Base-by-base conservation (phyloP, 768 basidiomycete genomes). In the Termitomyces sp. region DNA sequence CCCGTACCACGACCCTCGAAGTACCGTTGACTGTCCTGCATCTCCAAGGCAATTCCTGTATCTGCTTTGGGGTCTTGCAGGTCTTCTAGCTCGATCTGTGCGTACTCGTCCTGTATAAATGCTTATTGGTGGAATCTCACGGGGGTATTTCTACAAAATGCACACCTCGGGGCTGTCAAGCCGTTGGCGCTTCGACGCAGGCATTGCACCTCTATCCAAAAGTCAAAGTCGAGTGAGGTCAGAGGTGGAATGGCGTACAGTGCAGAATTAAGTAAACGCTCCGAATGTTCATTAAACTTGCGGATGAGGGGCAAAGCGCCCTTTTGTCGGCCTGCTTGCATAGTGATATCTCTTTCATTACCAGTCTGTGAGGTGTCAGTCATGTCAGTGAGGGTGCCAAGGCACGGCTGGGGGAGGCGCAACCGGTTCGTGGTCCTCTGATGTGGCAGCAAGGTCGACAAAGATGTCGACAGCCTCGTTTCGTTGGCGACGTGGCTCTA, bases 201-300 rank as follows among this genome's bases (percentile, higher is more conserved):
- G 79, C 4, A 72, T 68, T 53, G 88, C 85, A 10, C 87, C 86
- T 65, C 82, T 85, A 60, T 50, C 55, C 4, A 34, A 26, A 27
- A 56, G 59, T 47, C 54, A 32, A 44, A 22, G 32, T 30, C 9
- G 22, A 56, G n/a, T 55, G 59, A 18, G 20, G 34, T 30, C 24
- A 32, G 24, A 27, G 12, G 42, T 20, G 27, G 54, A 36, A 37
- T 46, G 18, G 63, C 71, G 64, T 67, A 90, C 91, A 93, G 66
- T 5, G 90, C 88, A 43, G 91, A 86, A 57, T 89, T 88, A 14
- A 98, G 75, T 10, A 98, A 76, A 63, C 94, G 76, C 64, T 96
- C 93, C 0, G 94, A 97, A 71, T 99, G 97, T 67, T 98, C 94
- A 66, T 98, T 99, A 74, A 99, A 98, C 69, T 95, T 91, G 49